phyloP scores from a whole-genome alignment of 106 monocot genomes.

The Dendrobium huoshanense region DNA sequence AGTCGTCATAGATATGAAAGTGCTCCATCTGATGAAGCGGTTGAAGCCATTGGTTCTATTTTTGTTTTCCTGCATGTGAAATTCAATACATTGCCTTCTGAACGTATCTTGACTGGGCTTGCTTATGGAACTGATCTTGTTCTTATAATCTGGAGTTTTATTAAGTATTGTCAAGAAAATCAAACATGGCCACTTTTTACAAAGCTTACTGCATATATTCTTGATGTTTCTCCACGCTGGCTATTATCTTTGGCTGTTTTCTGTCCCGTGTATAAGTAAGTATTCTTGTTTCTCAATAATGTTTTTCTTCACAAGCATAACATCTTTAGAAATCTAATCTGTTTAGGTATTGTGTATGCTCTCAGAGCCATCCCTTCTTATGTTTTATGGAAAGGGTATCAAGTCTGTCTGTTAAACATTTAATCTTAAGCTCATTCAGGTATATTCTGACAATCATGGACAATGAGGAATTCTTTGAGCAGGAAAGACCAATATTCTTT shows the following conservation, averaged over 20 bases:
- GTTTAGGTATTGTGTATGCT: not conserved
- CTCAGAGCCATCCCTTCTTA: not conserved
- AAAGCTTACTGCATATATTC: slow-evolving; percentile 23
- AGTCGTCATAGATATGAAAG: slow-evolving; percentile 18
- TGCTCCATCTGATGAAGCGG: slow-evolving; percentile 29
- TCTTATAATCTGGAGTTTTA: slow-evolving; percentile 77
- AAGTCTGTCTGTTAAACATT: not conserved
- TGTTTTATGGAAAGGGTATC: not conserved
- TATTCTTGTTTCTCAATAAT: not conserved
- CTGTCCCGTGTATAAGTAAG: slow-evolving; percentile 95
- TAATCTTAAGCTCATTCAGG: slow-evolving; percentile 26
- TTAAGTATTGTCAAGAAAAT: slow-evolving; percentile 69
- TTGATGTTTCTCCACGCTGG: slow-evolving; percentile 76
- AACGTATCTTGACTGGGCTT: slow-evolving; percentile 78
- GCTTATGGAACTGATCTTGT: slow-evolving; percentile 95
- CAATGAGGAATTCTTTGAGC: slow-evolving; percentile 95
- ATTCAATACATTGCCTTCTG: slow-evolving; percentile 70
- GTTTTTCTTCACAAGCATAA: slow-evolving; percentile 2
- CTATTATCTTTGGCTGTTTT: slow-evolving; percentile 84
- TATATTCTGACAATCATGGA: slow-evolving; percentile 93
- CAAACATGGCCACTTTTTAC: slow-evolving; percentile 57
- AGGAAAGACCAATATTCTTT: slow-evolving; percentile 73
- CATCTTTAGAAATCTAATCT: not conserved
- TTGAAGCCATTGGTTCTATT: slow-evolving; percentile 63
- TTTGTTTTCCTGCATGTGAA: slow-evolving; percentile 81